Conservation (phyloP, 805 yeast species). For the Kluyveromyces aestuarii region DNA sequence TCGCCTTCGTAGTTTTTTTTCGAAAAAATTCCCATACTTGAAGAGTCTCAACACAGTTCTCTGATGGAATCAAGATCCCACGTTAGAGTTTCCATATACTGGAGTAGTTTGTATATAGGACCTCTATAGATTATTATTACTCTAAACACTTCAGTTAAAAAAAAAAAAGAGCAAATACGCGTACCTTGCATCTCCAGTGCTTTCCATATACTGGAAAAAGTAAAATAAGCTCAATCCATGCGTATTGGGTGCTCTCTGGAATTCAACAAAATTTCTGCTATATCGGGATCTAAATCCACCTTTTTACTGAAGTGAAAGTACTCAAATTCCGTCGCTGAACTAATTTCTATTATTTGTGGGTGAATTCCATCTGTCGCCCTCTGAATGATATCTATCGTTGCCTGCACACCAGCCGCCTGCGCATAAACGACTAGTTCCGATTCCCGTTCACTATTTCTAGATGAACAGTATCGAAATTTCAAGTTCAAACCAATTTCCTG, state of each 20-base stretch:
- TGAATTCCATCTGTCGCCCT: background rate
- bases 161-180: no score
- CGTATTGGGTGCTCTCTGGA: background rate
- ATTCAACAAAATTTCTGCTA: background rate
- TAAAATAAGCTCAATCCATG: background rate
- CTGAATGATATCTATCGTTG: background rate
- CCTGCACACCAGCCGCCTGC: background rate
- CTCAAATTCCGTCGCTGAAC: background rate
- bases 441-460: background rate
- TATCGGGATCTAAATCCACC: background rate
- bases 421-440: constrained; percentile 1
- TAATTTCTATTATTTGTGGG: background rate
- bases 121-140: no score
- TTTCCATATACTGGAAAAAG: no score
- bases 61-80: no score
- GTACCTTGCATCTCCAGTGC: no score
- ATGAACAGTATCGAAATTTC: background rate
- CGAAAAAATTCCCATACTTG: constrained; percentile 22
- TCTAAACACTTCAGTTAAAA: no score
- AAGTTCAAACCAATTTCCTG: background rate
- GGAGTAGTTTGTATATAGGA: no score
- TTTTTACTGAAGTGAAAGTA: constrained; percentile 2
- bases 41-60: no score
- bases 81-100: no score
- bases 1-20: constrained; percentile 9